Base-by-base conservation (phyloP, 768 basidiomycete species). In the Phaeotremella fagi region DNA sequence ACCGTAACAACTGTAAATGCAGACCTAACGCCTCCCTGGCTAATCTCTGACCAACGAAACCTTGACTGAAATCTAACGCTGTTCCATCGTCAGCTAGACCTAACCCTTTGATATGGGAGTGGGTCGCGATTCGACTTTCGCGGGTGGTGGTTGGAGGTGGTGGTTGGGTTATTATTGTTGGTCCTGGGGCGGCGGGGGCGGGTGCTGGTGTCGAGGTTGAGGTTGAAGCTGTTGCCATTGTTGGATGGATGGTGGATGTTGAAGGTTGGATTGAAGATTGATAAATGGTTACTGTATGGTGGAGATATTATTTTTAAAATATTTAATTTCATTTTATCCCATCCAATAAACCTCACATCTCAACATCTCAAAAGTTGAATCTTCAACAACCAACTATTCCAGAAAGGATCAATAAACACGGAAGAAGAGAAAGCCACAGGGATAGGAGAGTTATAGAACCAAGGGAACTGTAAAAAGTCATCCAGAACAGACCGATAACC, bases 61-160 rank as follows among this genome's bases (percentile, higher is more conserved):
- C 95, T 47, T 86, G 85, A 6, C 81, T 78, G 57, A 88, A 85
- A 4, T 78, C 70, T 27, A 79, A 77, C 1, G 90, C 94, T 51
- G 80, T 79, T 1, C 92, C 94, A 56, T 97, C 90, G 48, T 85
- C 74, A 36, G 81, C 85, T 49, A 98, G 78, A 2, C 95, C 95
- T 25, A 98, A 85, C 5, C 91, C 92, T 78, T 91, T 94, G 74
- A 97, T 97, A 74, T 97, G 92, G 3, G 91, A 95, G 70, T 97
- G 92, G 2, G 90, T 74, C 15, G 71, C 71, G 42, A 74, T 74
- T 20, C 73, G 55, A 20, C 57, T 55, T 53, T 74, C 73, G 35
- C 71, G 60, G 12, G 57, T 44, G 22, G 64, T 62, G n/a, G 62
- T 55, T 6, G 69, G 69, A 20, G 70, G 70, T 22, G 66, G 66